These are phyloP conservation scores for Backusella parvicylindrica DNA, from an alignment of 192 early-diverging fungal species.

Conservation along the genomic window DNA sequence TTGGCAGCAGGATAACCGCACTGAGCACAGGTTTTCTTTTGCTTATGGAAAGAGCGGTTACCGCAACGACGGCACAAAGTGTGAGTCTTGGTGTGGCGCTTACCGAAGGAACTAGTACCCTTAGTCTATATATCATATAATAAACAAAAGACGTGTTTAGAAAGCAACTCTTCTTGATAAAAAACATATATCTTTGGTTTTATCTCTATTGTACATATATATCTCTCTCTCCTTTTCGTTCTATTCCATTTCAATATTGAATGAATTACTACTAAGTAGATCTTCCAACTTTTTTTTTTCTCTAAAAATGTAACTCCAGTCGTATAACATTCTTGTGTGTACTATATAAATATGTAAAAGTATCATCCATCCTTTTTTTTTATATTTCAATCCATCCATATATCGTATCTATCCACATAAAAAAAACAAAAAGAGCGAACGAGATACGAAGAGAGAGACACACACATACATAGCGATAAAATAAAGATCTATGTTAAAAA, in stretches of 20 bases:
- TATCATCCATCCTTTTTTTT: neutral
- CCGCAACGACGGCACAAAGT: slow-evolving; percentile 97
- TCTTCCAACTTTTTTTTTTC: neutral
- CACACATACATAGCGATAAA: neutral
- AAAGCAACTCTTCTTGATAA: neutral
- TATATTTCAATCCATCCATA: neutral
- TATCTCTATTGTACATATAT: neutral
- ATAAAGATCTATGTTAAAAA: neutral
- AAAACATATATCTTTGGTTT: neutral
- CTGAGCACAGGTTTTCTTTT: slow-evolving; percentile 99
- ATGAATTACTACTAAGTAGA: neutral
- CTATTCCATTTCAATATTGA: neutral
- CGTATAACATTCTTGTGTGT: neutral
- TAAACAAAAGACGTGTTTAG: slow-evolving; percentile 34
- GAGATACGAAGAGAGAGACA: neutral
- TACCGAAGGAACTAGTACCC: slow-evolving; percentile 99
- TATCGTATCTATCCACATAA: neutral
- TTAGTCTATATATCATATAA: slow-evolving; percentile 69
- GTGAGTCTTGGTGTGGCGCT: slow-evolving; percentile 99
- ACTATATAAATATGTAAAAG: neutral
- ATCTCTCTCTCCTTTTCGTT: neutral
- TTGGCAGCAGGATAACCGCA: slow-evolving; percentile 99
- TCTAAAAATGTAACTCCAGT: neutral
- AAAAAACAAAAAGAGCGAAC: neutral
- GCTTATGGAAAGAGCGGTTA: slow-evolving; percentile 96